Evolutionary conservation across 805 yeast species (phyloP).

Genomic region (Candida peoriensis): DNA sequence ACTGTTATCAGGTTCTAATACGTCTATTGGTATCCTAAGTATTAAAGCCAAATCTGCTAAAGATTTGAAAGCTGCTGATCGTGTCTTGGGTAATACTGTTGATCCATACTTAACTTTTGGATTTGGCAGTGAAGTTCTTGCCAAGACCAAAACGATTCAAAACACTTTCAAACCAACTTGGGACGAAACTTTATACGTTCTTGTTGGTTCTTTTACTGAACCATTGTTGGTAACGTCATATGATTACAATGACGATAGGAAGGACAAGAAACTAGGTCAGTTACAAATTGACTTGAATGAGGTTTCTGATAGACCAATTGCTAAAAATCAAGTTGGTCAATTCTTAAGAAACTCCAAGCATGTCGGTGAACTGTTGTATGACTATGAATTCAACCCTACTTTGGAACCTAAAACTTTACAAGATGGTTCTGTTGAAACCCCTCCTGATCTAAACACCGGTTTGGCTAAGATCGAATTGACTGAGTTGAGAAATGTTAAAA

Average conservation of each 20-base stretch:
- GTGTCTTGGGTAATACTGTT: conserved; percentile 65
- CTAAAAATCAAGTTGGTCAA: conserved; percentile 44
- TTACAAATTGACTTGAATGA: conserved; percentile 68
- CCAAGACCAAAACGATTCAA: conserved; percentile 60
- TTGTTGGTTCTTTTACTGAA: conserved; percentile 72
- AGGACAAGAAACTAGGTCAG: conserved; percentile 78
- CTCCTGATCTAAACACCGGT: conserved; percentile 94
- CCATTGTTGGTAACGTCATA: conserved; percentile 67
- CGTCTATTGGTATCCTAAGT: conserved; percentile 83
- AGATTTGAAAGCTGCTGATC: conserved; percentile 62
- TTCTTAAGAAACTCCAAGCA: conserved; percentile 79
- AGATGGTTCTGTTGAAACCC: conserved; percentile 80
- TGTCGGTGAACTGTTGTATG: conserved; percentile 70
- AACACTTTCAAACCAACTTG: conserved; percentile 74
- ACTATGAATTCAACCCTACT: conserved; percentile 73
- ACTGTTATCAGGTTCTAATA: conserved; percentile 78
- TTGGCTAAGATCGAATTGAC: conserved; percentile 63
- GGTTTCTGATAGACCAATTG: conserved; percentile 48
- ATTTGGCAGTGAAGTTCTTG: conserved; percentile 49
- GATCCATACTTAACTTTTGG: conserved; percentile 87
- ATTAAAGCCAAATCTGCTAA: conserved; percentile 63
- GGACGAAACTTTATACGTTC: conserved; percentile 72
- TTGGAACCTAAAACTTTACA: conserved; percentile 51
- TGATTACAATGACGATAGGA: conserved; percentile 76
- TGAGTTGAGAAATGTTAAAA: conserved; percentile 47